Conservation (phyloP, 257 asterid species). For the Galeopsis tetrahit region DNA sequence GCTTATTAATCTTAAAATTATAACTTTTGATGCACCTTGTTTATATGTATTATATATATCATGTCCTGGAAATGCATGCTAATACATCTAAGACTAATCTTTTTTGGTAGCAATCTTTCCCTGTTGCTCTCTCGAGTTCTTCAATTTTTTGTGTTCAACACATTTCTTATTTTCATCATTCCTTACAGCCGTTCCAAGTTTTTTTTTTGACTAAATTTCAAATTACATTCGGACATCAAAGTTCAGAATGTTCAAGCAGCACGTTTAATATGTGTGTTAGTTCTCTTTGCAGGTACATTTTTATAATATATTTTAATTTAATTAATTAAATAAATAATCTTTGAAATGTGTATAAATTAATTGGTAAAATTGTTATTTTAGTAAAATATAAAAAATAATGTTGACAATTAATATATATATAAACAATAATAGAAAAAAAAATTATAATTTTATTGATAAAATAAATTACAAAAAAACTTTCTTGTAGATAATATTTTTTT, state of each 20-base stretch:
- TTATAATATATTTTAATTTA: too few relatives aligned
- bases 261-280: not conserved
- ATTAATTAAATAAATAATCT: too few relatives aligned
- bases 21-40: not conserved
- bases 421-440: too few relatives aligned
- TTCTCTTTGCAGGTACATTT: too few relatives aligned
- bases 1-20: not conserved
- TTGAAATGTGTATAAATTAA: too few relatives aligned
- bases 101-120: not conserved
- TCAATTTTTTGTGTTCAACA: not conserved
- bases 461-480: too few relatives aligned
- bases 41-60: not conserved
- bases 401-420: too few relatives aligned
- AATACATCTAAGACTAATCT: not conserved
- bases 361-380: too few relatives aligned
- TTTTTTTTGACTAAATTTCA: constrained; percentile 8
- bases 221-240: constrained; percentile 13
- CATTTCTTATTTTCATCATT: constrained; percentile 3
- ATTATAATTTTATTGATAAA: too few relatives aligned
- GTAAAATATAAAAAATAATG: too few relatives aligned
- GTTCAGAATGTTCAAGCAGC: constrained; percentile 11
- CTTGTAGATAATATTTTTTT: too few relatives aligned
- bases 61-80: not conserved
- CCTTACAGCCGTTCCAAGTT: not conserved
- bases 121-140: constrained; percentile 17